These are phyloP conservation scores for Umbelopsis sp. DNA, from an alignment of 371 early-diverging fungal genomes.

Conservation along the genomic window DNA sequence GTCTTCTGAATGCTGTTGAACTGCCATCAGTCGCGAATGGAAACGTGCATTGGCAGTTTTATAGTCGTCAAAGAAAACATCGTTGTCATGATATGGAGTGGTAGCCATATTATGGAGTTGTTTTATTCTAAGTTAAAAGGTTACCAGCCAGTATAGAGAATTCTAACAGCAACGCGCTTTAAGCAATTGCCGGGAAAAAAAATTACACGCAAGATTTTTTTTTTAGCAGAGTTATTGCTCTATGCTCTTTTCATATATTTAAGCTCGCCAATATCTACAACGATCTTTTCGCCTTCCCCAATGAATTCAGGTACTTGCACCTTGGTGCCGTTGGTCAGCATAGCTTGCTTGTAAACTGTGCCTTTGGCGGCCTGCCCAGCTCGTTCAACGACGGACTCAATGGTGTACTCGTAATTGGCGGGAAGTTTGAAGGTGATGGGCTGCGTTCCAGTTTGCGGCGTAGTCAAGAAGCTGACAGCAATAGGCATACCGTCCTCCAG, in stretches of 20 bases:
- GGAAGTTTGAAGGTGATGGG: constrained; percentile 51
- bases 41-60: constrained; percentile 6
- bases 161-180: no score
- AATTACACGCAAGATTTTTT: background rate
- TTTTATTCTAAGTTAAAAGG: background rate
- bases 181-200: background rate
- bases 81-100: constrained; percentile 10
- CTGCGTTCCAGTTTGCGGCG: constrained; percentile 44
- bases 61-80: constrained; percentile 6
- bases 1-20: background rate
- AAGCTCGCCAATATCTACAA: constrained; percentile 73
- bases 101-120: background rate
- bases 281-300: constrained; percentile 71
- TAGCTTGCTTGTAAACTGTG: constrained; percentile 72
- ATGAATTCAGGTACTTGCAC: constrained; percentile 86
- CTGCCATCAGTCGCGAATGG: background rate
- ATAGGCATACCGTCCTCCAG: constrained; percentile 55
- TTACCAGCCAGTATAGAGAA: no score
- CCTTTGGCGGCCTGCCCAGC: constrained; percentile 75
- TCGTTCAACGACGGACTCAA: constrained; percentile 42
- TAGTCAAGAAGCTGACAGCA: constrained; percentile 47
- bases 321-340: constrained; percentile 70
- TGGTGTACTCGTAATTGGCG: constrained; percentile 41
- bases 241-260: constrained; percentile 66
- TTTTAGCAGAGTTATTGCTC: background rate